Evolutionary conservation across 73 alveolate species (phyloP).

Genomic region (Tetrahymena thermophila): DNA sequence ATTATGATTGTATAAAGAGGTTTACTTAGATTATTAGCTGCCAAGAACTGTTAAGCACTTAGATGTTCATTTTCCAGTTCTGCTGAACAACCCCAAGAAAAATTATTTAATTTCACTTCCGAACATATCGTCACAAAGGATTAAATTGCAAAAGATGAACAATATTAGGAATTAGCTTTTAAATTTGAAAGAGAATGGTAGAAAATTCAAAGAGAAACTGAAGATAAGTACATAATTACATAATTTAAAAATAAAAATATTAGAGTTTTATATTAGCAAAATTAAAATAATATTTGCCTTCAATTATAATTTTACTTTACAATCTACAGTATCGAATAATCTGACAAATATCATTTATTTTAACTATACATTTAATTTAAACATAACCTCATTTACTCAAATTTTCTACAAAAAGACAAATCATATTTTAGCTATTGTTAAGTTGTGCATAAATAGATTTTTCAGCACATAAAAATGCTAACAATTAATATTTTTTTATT

Average conservation of each 20-base stretch:
- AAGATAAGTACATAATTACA: slow-evolving; percentile 3
- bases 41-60: background rate
- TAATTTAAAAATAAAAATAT: background rate
- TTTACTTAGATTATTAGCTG: background rate
- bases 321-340: background rate
- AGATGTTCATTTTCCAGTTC: background rate
- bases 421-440: background rate
- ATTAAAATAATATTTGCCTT: background rate
- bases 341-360: background rate
- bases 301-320: background rate
- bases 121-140: background rate
- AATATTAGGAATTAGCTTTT: background rate
- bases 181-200: slow-evolving; percentile 40
- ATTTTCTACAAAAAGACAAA: too few species aligned
- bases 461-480: background rate
- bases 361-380: too few species aligned
- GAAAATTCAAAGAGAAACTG: slow-evolving; percentile 18
- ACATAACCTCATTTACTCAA: background rate
- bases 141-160: background rate
- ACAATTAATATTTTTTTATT: background rate
- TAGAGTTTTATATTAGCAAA: background rate
- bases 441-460: background rate
- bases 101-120: background rate
- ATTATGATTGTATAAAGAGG: background rate
- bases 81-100: slow-evolving; percentile 1